Conservation (phyloP, 2,329 filamentous ascomycete species). For the Lachnellula occidentalis region DNA sequence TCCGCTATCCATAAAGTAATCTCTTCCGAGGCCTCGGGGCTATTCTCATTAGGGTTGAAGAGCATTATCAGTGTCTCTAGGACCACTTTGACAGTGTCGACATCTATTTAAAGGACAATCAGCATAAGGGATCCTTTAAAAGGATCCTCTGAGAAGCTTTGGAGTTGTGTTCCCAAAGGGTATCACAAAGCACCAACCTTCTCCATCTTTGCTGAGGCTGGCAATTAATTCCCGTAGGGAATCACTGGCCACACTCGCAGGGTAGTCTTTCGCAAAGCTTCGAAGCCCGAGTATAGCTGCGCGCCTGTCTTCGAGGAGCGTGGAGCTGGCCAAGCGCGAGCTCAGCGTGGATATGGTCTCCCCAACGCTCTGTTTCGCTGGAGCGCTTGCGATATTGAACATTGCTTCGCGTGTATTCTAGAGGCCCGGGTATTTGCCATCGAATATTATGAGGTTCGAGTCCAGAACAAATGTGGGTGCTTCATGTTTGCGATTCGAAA, state of each 20-base stretch:
- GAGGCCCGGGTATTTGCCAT: slow-evolving; percentile 13
- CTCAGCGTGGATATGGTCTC: slow-evolving; percentile 91
- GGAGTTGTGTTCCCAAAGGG: no score
- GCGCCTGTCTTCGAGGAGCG: slow-evolving; percentile 87
- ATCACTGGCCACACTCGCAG: slow-evolving; percentile 89
- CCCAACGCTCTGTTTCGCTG: slow-evolving; percentile 91
- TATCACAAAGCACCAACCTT: slow-evolving; percentile 33
- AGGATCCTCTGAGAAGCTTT: no score
- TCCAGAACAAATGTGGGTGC: background rate
- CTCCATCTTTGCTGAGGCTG: slow-evolving; percentile 77
- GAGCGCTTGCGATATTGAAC: slow-evolving; percentile 65
- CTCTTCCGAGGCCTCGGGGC: slow-evolving; percentile 91
- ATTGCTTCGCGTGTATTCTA: slow-evolving; percentile 35
- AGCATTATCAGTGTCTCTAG: slow-evolving; percentile 94
- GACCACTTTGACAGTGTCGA: slow-evolving; percentile 92
- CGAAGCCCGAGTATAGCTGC: slow-evolving; percentile 88
- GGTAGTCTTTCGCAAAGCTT: slow-evolving; percentile 94
- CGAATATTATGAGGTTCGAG: slow-evolving; percentile 8
- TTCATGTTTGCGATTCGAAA: background rate
- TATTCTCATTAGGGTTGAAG: slow-evolving; percentile 66
- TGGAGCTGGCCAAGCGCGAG: slow-evolving; percentile 80
- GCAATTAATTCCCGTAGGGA: slow-evolving; percentile 84
- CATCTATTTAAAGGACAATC: slow-evolving; percentile 47
- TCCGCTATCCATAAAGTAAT: slow-evolving; percentile 94
- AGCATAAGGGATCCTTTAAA: background rate